Base-by-base conservation (phyloP, 163 green algal species). In the Chlamydomonas reinhardtii region DNA sequence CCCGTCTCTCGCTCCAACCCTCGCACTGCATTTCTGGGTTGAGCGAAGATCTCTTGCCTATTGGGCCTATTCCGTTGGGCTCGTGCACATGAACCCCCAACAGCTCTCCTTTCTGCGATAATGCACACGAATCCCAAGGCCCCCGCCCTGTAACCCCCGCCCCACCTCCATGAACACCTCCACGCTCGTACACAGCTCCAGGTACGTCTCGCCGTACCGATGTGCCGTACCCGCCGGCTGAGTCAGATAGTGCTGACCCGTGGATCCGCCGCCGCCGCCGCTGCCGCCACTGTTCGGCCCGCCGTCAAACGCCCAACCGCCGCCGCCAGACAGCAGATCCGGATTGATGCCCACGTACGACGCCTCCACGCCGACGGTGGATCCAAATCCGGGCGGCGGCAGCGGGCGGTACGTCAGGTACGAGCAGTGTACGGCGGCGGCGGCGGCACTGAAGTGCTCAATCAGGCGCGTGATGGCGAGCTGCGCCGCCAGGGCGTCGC, bases 121-220 rank as follows among this genome's bases (percentile, higher is more conserved):
- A n/a, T n/a, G n/a, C n/a, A n/a, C n/a, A n/a, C n/a, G n/a, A n/a
- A n/a, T n/a, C n/a, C n/a, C n/a, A n/a, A n/a, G n/a, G n/a, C n/a
- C n/a, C n/a, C n/a, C n/a, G n/a, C 39, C 39, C 8, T 48, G 39
- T 8, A 48, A 48, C 8, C 59, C 24, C 19, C 59, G 29, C 39
- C 29, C 17, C 76, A 85, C 78, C 78, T 85, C 78, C 66, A 85
- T 8, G 62, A 85, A 85, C 52, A 85, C 78, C 66, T 85, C 78
- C 19, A 85, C 78, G 27, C 52, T 54, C 0, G 11, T 39, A 34
- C 52, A 72, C 78, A 85, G 48, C 68, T 77, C 78, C 68, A 85
- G 31, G 43, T 77, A 77, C 31, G 54, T 77, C 48, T 85, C 78
- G 20, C 78, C 77, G 22, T 29, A 31, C 22, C 29, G 64, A 5